These are phyloP conservation scores for Panicum hallii DNA, from an alignment of 202 grass and related monocot species.

Conservation along the genomic window DNA sequence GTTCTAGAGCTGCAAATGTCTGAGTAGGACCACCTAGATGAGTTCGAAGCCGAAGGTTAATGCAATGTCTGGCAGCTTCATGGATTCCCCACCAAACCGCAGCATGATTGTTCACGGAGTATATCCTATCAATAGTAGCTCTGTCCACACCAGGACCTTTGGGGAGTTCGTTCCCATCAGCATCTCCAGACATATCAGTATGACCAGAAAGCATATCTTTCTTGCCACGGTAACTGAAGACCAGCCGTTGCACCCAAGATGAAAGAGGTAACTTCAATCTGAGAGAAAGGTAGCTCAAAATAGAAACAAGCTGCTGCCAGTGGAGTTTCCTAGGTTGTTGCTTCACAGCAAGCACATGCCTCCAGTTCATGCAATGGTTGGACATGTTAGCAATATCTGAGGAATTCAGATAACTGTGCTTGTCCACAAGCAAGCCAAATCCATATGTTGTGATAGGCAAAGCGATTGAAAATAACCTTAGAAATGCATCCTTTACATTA, in stretches of 20 bases:
- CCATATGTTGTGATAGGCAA: conserved; percentile 80
- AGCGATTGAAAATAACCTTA: conserved; percentile 71
- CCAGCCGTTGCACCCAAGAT: conserved; percentile 85
- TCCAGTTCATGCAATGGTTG: conserved; percentile 78
- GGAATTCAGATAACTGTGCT: conserved; percentile 45
- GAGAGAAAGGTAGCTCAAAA: conserved; percentile 93
- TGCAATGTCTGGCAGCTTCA: conserved; percentile 89
- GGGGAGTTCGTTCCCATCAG: conserved; percentile 54
- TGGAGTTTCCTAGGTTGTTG: conserved; percentile 86
- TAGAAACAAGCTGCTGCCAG: conserved; percentile 90
- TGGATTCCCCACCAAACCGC: conserved; percentile 97
- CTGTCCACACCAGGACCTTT: conserved; percentile 60
- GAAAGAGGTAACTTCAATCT: conserved; percentile 92
- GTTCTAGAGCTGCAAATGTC: conserved; percentile 97
- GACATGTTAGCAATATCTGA: conserved; percentile 50
- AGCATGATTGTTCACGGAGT: conserved; percentile 91
- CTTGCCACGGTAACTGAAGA: conserved; percentile 83
- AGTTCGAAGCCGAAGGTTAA: conserved; percentile 94
- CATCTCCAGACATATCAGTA: conserved; percentile 69
- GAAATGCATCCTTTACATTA: conserved; percentile 73
- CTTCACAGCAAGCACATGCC: conserved; percentile 76
- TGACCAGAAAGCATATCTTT: conserved; percentile 71
- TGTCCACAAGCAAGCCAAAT: conserved; percentile 72
- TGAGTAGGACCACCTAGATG: conserved; percentile 94
- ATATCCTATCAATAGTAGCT: conserved; percentile 74